Percentiles rank a stretch among this genome's conserved stretches.
Evolutionary conservation across 257 asterid species (phyloP).

Genomic region (Verbascum thapsus): DNA sequence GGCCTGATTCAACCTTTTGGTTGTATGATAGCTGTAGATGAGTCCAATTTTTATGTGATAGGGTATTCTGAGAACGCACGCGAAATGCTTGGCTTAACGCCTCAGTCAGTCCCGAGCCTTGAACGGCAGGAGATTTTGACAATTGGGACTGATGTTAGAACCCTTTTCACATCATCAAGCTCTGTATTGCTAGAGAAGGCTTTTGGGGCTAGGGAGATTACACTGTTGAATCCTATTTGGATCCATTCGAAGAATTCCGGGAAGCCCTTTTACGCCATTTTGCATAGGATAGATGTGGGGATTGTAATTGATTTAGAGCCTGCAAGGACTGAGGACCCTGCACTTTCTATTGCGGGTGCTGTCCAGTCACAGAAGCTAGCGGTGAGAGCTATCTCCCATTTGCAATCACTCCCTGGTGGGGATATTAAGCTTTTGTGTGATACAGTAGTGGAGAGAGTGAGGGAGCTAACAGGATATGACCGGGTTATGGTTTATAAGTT

Average conservation of each 20-base stretch:
- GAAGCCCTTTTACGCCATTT: conserved; percentile 56
- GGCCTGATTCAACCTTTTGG: conserved; percentile 60
- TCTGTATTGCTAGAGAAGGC: conserved; percentile 49
- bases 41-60: conserved; percentile 39
- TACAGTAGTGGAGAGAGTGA: conserved; percentile 54
- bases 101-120: conserved; percentile 49
- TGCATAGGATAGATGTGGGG: conserved; percentile 63
- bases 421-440: conserved; percentile 52
- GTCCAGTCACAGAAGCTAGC: conserved; percentile 66
- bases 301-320: conserved; percentile 65
- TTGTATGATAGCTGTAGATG: conserved; percentile 50
- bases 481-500: conserved; percentile 64
- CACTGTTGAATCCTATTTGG: conserved; percentile 58
- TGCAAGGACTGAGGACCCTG: conserved; percentile 62
- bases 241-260: conserved; percentile 48
- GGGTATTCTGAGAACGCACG: conserved; percentile 53
- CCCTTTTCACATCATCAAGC: conserved; percentile 55
- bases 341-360: conserved; percentile 56
- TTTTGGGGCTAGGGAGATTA: conserved; percentile 49
- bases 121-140: conserved; percentile 34
- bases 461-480: conserved; percentile 58
- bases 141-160: conserved; percentile 52
- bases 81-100: conserved; percentile 53
- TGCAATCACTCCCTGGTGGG: conserved; percentile 66
- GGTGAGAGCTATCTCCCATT: conserved; percentile 52